Evolutionary conservation across 2,329 filamentous ascomycete genomes (phyloP).

Genomic region (Raffaelea albimanens): DNA sequence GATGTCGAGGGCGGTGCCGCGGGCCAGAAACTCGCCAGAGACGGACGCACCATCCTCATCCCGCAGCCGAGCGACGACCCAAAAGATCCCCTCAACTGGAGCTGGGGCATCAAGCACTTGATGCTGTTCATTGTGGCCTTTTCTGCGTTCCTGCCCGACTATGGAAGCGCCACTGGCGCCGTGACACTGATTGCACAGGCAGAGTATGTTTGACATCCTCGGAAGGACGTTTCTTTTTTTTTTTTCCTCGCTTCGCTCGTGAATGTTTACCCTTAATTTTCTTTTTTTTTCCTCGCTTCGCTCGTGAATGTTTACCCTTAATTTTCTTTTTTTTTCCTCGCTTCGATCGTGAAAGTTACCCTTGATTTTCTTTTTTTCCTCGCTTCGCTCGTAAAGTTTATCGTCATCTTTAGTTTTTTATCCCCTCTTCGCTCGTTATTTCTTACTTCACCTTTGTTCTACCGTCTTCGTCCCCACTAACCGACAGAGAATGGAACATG

Average conservation of each 20-base stretch:
- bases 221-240: no score
- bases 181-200: conserved; percentile 34
- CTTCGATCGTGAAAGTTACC: no score
- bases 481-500: conserved; percentile 34
- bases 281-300: no score
- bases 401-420: no score
- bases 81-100: conserved; percentile 46
- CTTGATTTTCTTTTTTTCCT: no score
- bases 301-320: no score
- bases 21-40: conserved; percentile 24
- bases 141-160: conserved; percentile 38
- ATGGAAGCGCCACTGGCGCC: conserved; percentile 34
- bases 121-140: conserved; percentile 38
- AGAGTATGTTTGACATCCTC: conserved; percentile 21
- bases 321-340: no score
- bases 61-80: conserved; percentile 43
- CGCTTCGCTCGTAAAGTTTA: no score
- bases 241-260: no score
- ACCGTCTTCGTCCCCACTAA: no score
- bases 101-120: conserved; percentile 34
- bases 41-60: conserved; percentile 37
- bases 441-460: neutral
- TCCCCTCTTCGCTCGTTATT: neutral
- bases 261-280: no score
- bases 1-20: conserved; percentile 22